Base-by-base conservation (phyloP, 257 asterid genomes). In the Penstemon newberryi region DNA sequence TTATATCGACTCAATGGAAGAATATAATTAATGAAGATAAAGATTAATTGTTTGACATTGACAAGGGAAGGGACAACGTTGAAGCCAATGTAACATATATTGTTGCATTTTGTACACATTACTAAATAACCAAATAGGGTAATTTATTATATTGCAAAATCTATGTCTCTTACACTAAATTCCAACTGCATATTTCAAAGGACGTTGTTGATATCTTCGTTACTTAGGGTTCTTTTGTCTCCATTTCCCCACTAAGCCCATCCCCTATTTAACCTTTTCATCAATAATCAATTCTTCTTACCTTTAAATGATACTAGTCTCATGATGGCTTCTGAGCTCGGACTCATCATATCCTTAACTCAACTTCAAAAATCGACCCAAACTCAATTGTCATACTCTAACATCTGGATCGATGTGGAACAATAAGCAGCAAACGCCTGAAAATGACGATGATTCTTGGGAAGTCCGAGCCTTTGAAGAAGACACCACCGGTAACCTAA, bases 401-500 rank as follows among this genome's bases (percentile, higher is more conserved):
- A 25, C 2, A 25, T 25, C 33, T 25, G 33, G 33, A 25, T 25
- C 33, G 33, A 25, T 25, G 33, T 25, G 33, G 33, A 25, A 25
- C 33, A 25, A 25, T 25, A 25, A 25, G 33, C 33, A 25, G 33
- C 33, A 25, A 1, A 25, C 33, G 33, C 18, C 18, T 15, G 18
- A 15, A 15, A 15, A 15, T 15, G 84, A 83, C 3, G 80, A 78
- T 2, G 82, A 80, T 45, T 83, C 88, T 2, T 83, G 88, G 88
- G 88, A 83, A 53, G 62, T 77, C 7, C 79, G 81, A 66, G 85
- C 88, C 5, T 80, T 83, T 8, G 82, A 72, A 18, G 80, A 83
- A 70, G 88, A 80, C 75, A 80, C 78, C 49, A 61, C 39, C 1
- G 55, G 78, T 44, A 73, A 73, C 66, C 52, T 73, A 38, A 52